These are phyloP conservation scores for Monosporascus sp. DNA, from an alignment of 2,329 filamentous ascomycete species.

Conservation along the genomic window DNA sequence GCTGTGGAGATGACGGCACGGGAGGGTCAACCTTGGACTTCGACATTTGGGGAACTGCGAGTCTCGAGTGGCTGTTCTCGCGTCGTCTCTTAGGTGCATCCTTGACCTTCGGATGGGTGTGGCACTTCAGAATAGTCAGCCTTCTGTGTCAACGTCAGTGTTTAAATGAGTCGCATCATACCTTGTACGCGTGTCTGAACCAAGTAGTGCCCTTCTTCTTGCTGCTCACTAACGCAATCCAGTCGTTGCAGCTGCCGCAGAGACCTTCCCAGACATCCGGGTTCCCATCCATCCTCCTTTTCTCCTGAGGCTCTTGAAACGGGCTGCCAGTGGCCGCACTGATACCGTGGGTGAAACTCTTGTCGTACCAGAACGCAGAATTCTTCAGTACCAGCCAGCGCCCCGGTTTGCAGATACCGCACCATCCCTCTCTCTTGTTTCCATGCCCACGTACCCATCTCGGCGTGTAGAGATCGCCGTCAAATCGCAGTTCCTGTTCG, in stretches of 20 bases:
- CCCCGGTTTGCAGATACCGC: constrained; percentile 80
- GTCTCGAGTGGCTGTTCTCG: constrained; percentile 52
- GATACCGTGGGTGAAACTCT: constrained; percentile 84
- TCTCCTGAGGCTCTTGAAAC: constrained; percentile 73
- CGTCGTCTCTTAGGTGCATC: constrained; percentile 64
- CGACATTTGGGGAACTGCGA: constrained; percentile 37
- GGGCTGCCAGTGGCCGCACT: constrained; percentile 74
- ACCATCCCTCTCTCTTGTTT: constrained; percentile 87
- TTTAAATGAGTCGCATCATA: constrained; percentile 26
- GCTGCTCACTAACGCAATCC: constrained; percentile 76
- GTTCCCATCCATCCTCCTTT: constrained; percentile 72
- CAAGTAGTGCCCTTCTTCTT: constrained; percentile 92
- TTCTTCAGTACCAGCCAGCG: constrained; percentile 87
- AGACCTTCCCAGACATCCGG: constrained; percentile 78
- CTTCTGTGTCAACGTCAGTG: neutral
- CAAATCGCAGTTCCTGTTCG: constrained; percentile 74
- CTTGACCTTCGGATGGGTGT: constrained; percentile 67
- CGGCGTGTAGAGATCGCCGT: constrained; percentile 78
- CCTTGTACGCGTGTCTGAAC: constrained; percentile 88
- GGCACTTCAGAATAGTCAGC: constrained; percentile 46
- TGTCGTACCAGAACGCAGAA: constrained; percentile 90
- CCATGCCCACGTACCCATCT: constrained; percentile 80
- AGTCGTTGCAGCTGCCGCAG: constrained; percentile 73
- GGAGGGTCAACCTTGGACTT: constrained; percentile 45
- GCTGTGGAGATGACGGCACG: constrained; percentile 39